Base-by-base conservation (phyloP, 495 filamentous ascomycete genomes). In the Emericellopsis terricola region DNA sequence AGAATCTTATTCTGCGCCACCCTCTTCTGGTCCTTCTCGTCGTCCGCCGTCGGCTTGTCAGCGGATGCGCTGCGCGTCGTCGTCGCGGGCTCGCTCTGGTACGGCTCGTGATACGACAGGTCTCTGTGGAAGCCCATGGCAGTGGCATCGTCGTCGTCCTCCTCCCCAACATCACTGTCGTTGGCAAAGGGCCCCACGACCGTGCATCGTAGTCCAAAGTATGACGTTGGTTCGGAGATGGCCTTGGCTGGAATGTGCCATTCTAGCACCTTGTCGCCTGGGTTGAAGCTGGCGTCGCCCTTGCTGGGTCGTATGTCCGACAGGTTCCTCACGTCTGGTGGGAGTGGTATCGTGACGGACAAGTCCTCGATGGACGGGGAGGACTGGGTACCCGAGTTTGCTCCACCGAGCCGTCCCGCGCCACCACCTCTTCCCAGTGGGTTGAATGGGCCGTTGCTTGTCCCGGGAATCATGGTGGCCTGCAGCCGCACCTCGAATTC, bases 401-500 rank as follows among this genome's bases (percentile, higher is more conserved):
- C 42, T 2, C 42, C 46, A 19, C 47, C 52, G 33, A 68, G 60
- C 8, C 67, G 33, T 27, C 33, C 58, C 17, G 57, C 56, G 1
- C 69, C 60, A 37, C 73, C 75, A 16, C 69, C 73, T 20, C 76
- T 40, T 34, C 15, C 51, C 41, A 15, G 41, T 33, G 27, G 39
- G 36, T n/a, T 38, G 41, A 36, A 32, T 14, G 33, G 40, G 29
- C 48, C 45, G 20, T 41, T 46, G 18, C 49, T 44, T 14, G 64
- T 53, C 16, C 74, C 72, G 38, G 69, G 75, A 2, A 72, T 64
- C 35, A 73, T 76, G 29, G 68, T 66, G 19, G 91, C 64, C 28
- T 71, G 67, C 8, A 94, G 52, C 20, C 81, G 69, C 19, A 93
- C 81, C 49, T 97, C 89, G 41, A 97, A 96, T 17, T 97, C 89